A percentile compares a stretch with the other conserved stretches of the same genome.
phyloP scores from a whole-genome alignment of 352 stramenopile species.

The Pythium rhizo-oryzae region DNA sequence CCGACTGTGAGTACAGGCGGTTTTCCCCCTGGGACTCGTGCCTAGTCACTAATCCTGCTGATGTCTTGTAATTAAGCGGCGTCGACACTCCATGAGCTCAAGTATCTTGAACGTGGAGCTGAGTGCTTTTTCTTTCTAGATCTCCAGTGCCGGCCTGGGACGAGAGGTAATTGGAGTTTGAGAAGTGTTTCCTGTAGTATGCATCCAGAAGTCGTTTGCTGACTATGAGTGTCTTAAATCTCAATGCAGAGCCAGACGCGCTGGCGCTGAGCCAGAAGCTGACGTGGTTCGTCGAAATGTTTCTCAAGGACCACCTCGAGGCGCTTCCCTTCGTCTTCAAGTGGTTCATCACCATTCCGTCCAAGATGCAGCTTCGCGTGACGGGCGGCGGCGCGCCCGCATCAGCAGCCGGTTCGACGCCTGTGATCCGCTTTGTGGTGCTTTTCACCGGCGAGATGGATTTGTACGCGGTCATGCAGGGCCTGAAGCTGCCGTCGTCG shows the following conservation, averaged over 20 bases:
- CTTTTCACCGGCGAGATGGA: constrained; percentile 64
- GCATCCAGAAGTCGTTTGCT: neutral
- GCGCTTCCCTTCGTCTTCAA: constrained; percentile 62
- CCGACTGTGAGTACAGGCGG: constrained; percentile 54
- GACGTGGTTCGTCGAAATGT: constrained; percentile 59
- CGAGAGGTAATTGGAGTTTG: too few species aligned
- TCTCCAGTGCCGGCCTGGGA: constrained; percentile 49
- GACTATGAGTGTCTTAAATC: neutral
- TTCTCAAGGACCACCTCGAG: constrained; percentile 59
- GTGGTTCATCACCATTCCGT: constrained; percentile 62
- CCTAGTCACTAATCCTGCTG: neutral
- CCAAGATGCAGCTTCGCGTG: constrained; percentile 52
- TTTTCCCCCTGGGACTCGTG: neutral
- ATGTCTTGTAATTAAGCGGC: constrained; percentile 37
- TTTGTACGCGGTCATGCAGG: constrained; percentile 65
- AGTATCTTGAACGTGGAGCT: constrained; percentile 67
- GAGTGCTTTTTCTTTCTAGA: constrained; percentile 76
- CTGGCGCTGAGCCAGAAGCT: constrained; percentile 43
- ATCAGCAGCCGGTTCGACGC: constrained; percentile 9
- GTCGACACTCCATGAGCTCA: constrained; percentile 66
- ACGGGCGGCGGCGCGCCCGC: constrained; percentile 22
- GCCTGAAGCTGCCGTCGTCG: constrained; percentile 46
- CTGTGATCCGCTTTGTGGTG: constrained; percentile 66
- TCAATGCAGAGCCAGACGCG: constrained; percentile 47
- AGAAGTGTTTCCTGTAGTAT: too few species aligned